A percentile compares a stretch with the other conserved stretches of the same genome.
phyloP scores from a whole-genome alignment of 441 rosid species.

The Rhodomyrtus psidioides region DNA sequence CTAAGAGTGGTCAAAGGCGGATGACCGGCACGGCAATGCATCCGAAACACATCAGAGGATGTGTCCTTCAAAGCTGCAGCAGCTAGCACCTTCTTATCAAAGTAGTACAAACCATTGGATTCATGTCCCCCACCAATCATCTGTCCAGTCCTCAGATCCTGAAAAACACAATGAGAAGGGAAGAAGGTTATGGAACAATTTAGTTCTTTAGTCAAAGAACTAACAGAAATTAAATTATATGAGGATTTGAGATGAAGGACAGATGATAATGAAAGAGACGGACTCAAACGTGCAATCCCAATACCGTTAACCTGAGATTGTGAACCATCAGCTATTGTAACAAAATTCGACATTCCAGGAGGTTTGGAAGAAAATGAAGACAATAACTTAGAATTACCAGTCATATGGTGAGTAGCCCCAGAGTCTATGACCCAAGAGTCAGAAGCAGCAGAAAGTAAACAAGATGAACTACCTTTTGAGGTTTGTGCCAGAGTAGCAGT shows the following conservation, averaged over 20 bases:
- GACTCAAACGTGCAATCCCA: background rate
- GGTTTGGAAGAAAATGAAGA: background rate
- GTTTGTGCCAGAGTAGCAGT: too few relatives aligned
- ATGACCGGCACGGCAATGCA: background rate
- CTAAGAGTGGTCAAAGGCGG: background rate
- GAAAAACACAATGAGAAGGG: background rate
- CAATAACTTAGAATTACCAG: too few relatives aligned
- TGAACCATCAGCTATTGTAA: background rate
- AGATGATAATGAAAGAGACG: background rate
- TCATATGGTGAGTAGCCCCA: too few relatives aligned
- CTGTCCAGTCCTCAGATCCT: background rate
- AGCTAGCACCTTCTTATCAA: background rate
- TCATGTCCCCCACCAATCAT: background rate
- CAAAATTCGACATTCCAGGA: background rate
- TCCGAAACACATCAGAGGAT: background rate
- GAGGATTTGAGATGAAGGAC: background rate
- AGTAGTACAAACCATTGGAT: background rate
- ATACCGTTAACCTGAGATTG: background rate
- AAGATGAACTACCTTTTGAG: too few relatives aligned
- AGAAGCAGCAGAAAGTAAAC: too few relatives aligned
- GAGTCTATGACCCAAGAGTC: too few relatives aligned
- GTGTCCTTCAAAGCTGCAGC: fast-evolving
- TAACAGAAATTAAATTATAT: background rate
- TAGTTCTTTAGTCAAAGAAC: background rate
- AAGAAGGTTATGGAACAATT: fast-evolving